Base-by-base conservation (phyloP, 2,329 filamentous ascomycete species). In the Pezicula neosporulosa region DNA sequence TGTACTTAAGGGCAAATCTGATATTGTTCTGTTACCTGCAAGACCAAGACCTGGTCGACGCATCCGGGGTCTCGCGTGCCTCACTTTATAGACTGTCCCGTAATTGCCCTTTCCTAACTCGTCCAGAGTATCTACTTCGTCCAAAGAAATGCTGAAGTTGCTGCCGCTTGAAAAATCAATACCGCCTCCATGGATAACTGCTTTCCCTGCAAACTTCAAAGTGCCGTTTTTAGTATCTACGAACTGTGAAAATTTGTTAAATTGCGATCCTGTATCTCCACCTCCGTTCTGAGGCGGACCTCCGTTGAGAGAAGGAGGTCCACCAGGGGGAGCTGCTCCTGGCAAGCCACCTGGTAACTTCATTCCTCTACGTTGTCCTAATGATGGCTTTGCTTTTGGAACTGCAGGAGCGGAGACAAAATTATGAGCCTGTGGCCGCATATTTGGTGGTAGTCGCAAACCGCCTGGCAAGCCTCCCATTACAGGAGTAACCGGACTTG, bases 101-200 rank as follows among this genome's bases (percentile, higher is more conserved):
- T 99, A 99, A 68, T 99, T 99, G 38, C 94, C 94, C 71, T 97
- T 99, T 44, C 94, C 94, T 12, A 99, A 75, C 73, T 99, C 94
- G 55, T 93, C 90, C 52, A 97, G 68, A 1, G 90, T 93, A 62
- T 97, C 90, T 6, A 99, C 89, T 68, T 99, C 93, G 65, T 99
- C 93, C 39, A 99, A 77, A 4, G 93, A 97, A 65, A 99, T 97
- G 64, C 81, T 90, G 70, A 99, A 97, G 16, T 85, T 90, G 49
- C 86, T 87, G 2, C 94, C 94, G 52, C 88, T 91, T 21, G 88
- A 86, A 66, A 99, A 99, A 65, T 97, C 87, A 55, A 99, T 92
- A 24, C 94, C 94, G 15, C 88, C 85, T 24, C 89, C 85, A 56
- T 92, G 93, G 48, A 99, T 89, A 4, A 90, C 83, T 10, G 94